Conservation (phyloP, 805 yeast genomes). For the Lipomyces sp. region DNA sequence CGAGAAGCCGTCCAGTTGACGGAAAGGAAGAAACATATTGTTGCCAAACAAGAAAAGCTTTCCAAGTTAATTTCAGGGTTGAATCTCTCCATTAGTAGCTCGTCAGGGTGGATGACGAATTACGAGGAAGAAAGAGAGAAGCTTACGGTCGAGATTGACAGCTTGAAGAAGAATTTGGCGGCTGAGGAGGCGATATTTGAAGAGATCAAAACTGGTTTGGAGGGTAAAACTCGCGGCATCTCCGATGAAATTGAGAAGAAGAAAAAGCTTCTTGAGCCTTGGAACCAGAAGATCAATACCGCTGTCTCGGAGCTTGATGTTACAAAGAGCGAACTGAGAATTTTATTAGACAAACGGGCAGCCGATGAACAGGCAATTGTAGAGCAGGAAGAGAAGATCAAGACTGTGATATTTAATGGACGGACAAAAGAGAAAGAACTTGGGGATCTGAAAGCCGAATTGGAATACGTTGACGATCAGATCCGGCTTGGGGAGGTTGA, state of each 20-base stretch:
- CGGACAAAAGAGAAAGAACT: slow-evolving; percentile 56
- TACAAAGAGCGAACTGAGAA: slow-evolving; percentile 66
- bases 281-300: slow-evolving; percentile 69
- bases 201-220: slow-evolving; percentile 65
- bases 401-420: slow-evolving; percentile 55
- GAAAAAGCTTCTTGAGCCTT: slow-evolving; percentile 77
- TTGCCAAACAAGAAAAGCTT: slow-evolving; percentile 61
- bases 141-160: slow-evolving; percentile 52
- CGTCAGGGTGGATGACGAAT: slow-evolving; percentile 54
- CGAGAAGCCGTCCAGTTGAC: slow-evolving; percentile 69
- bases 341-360: slow-evolving; percentile 55
- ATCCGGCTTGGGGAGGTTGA: slow-evolving; percentile 63
- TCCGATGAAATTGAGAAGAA: slow-evolving; percentile 66
- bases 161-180: slow-evolving; percentile 53
- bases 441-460: slow-evolving; percentile 54
- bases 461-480: slow-evolving; percentile 57
- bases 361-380: slow-evolving; percentile 54
- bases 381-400: slow-evolving; percentile 52
- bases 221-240: slow-evolving; percentile 72
- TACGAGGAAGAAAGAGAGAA: slow-evolving; percentile 53
- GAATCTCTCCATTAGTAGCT: slow-evolving; percentile 51
- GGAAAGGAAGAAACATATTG: slow-evolving; percentile 73
- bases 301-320: slow-evolving; percentile 68
- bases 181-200: slow-evolving; percentile 63
- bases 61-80: slow-evolving; percentile 59